These are phyloP conservation scores for Botrytis deweyae DNA, from an alignment of 2,329 filamentous ascomycete genomes.

Conservation along the genomic window DNA sequence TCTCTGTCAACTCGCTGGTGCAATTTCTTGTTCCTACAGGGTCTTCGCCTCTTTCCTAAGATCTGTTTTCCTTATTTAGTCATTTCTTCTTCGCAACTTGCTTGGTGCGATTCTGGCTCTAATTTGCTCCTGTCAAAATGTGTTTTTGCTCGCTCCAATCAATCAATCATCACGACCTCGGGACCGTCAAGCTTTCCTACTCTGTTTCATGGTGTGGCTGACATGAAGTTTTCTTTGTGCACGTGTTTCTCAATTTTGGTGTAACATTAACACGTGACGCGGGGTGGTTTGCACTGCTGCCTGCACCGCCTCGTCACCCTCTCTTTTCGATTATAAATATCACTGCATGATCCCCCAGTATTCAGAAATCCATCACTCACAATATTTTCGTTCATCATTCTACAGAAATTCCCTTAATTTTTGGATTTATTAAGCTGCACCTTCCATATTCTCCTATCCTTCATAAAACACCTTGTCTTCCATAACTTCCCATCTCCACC, in stretches of 20 bases:
- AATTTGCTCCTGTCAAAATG: background rate
- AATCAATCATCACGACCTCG: too few species aligned
- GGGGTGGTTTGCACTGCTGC: background rate
- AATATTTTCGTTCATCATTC: background rate
- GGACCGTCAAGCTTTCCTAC: background rate
- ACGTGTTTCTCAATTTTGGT: background rate
- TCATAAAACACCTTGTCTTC: background rate
- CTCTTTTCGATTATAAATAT: background rate
- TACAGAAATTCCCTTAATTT: background rate
- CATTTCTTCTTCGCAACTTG: background rate
- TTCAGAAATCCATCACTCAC: background rate
- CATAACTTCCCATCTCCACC: constrained; percentile 14
- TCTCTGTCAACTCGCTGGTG: background rate
- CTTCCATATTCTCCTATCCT: background rate
- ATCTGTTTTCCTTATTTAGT: background rate
- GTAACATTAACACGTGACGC: background rate
- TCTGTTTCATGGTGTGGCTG: background rate
- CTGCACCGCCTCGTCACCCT: background rate
- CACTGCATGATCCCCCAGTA: background rate
- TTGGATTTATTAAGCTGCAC: background rate
- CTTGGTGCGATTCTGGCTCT: background rate
- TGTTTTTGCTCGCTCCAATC: background rate
- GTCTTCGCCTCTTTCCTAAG: background rate
- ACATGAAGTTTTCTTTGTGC: background rate
- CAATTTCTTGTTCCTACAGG: background rate